Evolutionary conservation across 176 grass and related monocot species (phyloP).

Genomic region (maize (Zea mays)): Zm-B73-REFERENCE-NAM-5.0 NC_050104.1:161191501-161192000

Average conservation of each 20-base stretch:
- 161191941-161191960: not conserved
- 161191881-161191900: not conserved
- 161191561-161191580: slow-evolving; percentile 53
- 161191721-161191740: slow-evolving; percentile 66
- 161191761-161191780: slow-evolving; percentile 19
- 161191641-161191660: slow-evolving; percentile 70
- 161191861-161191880: not conserved
- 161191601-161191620: slow-evolving; percentile 70
- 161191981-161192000: not conserved
- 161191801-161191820: not conserved
- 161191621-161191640: slow-evolving; percentile 54
- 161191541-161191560: slow-evolving; percentile 63
- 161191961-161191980: not conserved
- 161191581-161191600: slow-evolving; percentile 63
- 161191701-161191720: slow-evolving; percentile 88
- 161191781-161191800: not conserved
- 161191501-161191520: slow-evolving; percentile 52
- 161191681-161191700: slow-evolving; percentile 97
- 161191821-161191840: not conserved
- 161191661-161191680: slow-evolving; percentile 60
- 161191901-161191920: slow-evolving; percentile 1
- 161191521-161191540: slow-evolving; percentile 74
- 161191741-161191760: not conserved
- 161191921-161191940: not conserved
- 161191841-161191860: slow-evolving; percentile 3